A percentile compares a stretch with the other conserved stretches of the same genome.
Evolutionary conservation across 108 stramenopile genomes (phyloP).

Genomic region (Pseudonitzschia multiseries): DNA sequence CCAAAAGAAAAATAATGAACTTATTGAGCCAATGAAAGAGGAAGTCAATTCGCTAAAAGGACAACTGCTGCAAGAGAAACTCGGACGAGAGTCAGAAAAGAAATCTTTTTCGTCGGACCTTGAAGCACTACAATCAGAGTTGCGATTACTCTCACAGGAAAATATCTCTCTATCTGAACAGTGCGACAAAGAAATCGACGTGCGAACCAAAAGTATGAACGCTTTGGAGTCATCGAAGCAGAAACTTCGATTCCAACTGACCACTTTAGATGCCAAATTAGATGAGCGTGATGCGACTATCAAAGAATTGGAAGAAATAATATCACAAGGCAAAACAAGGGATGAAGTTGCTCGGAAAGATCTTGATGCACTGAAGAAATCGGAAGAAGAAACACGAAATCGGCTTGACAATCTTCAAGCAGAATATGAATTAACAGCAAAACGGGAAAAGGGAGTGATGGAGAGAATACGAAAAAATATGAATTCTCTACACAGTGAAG

Average conservation of each 20-base stretch:
- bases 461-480: constrained; percentile 10
- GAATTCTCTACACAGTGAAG: constrained; percentile 8
- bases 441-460: constrained; percentile 15
- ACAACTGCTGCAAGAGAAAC: neutral
- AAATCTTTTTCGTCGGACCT: neutral
- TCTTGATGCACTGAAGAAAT: constrained; percentile 12
- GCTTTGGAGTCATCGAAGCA: constrained; percentile 13
- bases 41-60: constrained; percentile 10
- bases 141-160: neutral
- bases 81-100: constrained; percentile 14
- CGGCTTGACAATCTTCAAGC: constrained; percentile 12
- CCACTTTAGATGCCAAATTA: constrained; percentile 2
- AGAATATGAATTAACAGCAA: constrained; percentile 23
- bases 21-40: constrained; percentile 8
- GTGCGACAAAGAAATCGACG: neutral
- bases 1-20: constrained; percentile 32
- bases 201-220: neutral
- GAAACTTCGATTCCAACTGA: neutral
- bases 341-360: constrained; percentile 15
- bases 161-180: neutral
- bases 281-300: constrained; percentile 21
- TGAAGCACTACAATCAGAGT: neutral
- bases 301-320: neutral
- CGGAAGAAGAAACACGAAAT: constrained; percentile 15
- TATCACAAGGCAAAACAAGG: constrained; percentile 1